Evolutionary conservation across 192 early-diverging fungal genomes (phyloP).

Genomic region (Umbelopsis ramanniana): DNA sequence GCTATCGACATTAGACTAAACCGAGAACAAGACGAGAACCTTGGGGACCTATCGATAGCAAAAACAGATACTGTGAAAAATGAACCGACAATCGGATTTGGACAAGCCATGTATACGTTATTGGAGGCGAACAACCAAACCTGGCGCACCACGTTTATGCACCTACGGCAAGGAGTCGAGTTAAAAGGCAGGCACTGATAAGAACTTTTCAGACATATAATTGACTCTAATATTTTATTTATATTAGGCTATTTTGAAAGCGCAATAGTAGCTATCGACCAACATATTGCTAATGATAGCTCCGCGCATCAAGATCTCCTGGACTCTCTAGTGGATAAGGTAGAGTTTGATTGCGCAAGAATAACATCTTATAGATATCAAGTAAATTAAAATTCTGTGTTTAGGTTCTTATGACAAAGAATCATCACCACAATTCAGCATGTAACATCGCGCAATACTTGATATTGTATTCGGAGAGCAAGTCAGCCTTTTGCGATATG

Average conservation of each 20-base stretch:
- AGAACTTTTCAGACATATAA: neutral
- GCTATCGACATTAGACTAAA: neutral
- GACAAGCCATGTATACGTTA: neutral
- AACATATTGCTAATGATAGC: neutral
- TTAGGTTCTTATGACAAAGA: neutral
- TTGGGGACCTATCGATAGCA: neutral
- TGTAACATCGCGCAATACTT: conserved; percentile 2
- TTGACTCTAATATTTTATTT: neutral
- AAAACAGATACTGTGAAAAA: neutral
- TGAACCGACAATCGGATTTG: neutral
- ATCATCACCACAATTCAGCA: neutral
- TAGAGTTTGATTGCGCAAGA: neutral
- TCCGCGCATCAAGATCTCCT: neutral
- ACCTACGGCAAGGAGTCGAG: neutral
- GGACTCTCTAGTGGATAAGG: neutral
- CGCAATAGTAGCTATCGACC: neutral
- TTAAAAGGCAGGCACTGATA: neutral
- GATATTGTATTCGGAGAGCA: neutral
- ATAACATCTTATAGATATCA: neutral
- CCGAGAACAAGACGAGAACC: neutral
- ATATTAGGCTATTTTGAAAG: neutral
- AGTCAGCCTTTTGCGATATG: neutral
- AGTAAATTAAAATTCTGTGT: neutral
- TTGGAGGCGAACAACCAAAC: conserved; percentile 4
- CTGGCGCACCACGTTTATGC: conserved; percentile 1